Evolutionary conservation across 2,329 filamentous ascomycete genomes (phyloP).

Genomic region (Chrysosporium queenslandicum): DNA sequence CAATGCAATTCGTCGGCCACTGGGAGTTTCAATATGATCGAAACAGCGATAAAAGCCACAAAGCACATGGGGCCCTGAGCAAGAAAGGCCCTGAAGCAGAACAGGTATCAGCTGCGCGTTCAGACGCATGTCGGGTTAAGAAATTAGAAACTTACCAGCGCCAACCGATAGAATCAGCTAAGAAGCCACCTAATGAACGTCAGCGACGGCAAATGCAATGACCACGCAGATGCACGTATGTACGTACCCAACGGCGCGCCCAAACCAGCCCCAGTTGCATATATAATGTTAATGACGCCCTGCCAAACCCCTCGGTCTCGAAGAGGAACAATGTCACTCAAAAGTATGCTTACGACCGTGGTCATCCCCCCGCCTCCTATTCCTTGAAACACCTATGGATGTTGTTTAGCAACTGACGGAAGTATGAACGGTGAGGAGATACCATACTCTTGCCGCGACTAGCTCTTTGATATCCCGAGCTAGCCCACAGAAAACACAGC

Average conservation of each 20-base stretch:
- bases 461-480: slow-evolving; percentile 55
- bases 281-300: slow-evolving; percentile 63
- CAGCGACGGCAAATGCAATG: slow-evolving; percentile 10
- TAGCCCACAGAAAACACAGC: slow-evolving; percentile 53
- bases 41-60: slow-evolving; percentile 54
- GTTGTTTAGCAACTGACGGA: slow-evolving; percentile 25
- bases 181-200: slow-evolving; percentile 42
- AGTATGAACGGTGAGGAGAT: neutral
- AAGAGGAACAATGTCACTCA: slow-evolving; percentile 61
- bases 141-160: slow-evolving; percentile 47
- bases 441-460: slow-evolving; percentile 49
- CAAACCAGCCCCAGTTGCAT: slow-evolving; percentile 54
- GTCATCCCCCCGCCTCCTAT: slow-evolving; percentile 65
- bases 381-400: slow-evolving; percentile 43
- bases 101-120: slow-evolving; percentile 16
- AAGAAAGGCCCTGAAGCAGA: slow-evolving; percentile 52
- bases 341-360: slow-evolving; percentile 56
- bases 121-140: neutral
- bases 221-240: neutral
- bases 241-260: slow-evolving; percentile 55
- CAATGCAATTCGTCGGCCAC: slow-evolving; percentile 50
- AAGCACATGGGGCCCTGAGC: slow-evolving; percentile 60
- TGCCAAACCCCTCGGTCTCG: slow-evolving; percentile 64
- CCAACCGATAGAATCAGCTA: slow-evolving; percentile 68
- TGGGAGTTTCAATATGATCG: slow-evolving; percentile 53